Evolutionary conservation across 2,329 filamentous ascomycete genomes (phyloP).

Genomic region (Aspergillus fijiensis): DNA sequence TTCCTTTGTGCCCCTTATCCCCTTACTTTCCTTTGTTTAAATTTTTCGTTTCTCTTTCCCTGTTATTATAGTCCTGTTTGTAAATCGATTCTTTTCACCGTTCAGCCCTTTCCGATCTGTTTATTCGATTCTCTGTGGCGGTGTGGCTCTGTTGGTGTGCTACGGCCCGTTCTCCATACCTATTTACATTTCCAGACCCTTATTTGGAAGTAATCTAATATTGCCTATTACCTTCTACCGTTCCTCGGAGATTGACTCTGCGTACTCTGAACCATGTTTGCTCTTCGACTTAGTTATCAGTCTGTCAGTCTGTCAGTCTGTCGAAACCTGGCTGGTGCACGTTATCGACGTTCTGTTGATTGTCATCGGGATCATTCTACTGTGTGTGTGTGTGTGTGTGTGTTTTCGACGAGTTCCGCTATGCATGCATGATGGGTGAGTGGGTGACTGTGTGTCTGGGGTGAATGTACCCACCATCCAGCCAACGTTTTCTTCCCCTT

Average conservation of each 20-base stretch:
- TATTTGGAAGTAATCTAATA: slow-evolving; percentile 11
- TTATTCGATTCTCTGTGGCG: not conserved
- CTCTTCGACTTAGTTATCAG: not conserved
- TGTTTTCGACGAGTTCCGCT: no score
- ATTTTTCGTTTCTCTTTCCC: slow-evolving; percentile 16
- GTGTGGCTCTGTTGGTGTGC: not conserved
- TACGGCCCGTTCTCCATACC: not conserved
- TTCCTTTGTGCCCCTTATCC: slow-evolving; percentile 15
- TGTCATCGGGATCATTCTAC: not conserved
- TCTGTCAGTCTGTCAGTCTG: no score
- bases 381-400: not conserved
- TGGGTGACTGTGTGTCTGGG: no score
- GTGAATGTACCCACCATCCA: no score
- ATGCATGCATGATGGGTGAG: not conserved
- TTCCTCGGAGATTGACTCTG: not conserved
- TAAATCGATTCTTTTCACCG: slow-evolving; percentile 15
- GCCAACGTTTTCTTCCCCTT: no score
- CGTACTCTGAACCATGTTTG: not conserved
- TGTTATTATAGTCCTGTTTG: slow-evolving; percentile 20
- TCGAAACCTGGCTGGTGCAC: no score
- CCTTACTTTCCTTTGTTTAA: slow-evolving; percentile 26
- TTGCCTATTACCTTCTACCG: not conserved
- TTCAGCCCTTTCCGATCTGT: not conserved
- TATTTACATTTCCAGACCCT: not conserved
- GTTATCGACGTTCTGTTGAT: not conserved